These are phyloP conservation scores for Rhodamnia rubescens DNA, from an alignment of 345 rosid genomes.

Conservation along the genomic window DNA sequence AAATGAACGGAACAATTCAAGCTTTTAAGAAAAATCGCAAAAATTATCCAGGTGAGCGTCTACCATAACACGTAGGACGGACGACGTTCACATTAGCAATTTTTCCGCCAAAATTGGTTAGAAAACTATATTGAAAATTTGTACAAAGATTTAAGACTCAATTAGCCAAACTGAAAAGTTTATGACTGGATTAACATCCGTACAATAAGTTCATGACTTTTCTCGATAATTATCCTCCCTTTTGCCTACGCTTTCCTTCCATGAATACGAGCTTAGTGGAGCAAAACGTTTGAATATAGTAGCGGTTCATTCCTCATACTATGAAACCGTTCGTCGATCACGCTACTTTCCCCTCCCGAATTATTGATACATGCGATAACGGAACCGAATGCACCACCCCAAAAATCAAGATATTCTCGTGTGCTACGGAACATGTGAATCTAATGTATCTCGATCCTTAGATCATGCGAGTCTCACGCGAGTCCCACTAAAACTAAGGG, in stretches of 20 bases:
- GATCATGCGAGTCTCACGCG: background rate
- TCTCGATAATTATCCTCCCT: background rate
- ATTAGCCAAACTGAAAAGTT: too few relatives aligned
- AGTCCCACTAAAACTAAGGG: accelerated
- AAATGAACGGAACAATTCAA: background rate
- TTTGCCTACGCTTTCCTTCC: background rate
- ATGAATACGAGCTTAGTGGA: background rate
- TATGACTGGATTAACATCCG: accelerated
- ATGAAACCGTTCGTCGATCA: background rate
- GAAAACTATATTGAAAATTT: background rate
- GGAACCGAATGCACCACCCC: background rate
- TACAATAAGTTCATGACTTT: background rate
- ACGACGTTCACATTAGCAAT: accelerated
- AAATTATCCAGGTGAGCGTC: accelerated
- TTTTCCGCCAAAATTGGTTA: accelerated
- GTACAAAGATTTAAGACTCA: too few relatives aligned
- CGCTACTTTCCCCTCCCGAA: background rate
- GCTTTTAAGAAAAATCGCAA: background rate
- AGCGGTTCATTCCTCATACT: background rate
- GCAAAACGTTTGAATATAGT: background rate
- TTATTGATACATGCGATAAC: background rate
- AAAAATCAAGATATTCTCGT: background rate
- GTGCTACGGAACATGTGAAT: background rate
- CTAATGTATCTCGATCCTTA: accelerated
- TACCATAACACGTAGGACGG: accelerated